Evolutionary conservation across 495 filamentous ascomycete genomes (phyloP).

Genomic region (Chaetomium fimeti): DNA sequence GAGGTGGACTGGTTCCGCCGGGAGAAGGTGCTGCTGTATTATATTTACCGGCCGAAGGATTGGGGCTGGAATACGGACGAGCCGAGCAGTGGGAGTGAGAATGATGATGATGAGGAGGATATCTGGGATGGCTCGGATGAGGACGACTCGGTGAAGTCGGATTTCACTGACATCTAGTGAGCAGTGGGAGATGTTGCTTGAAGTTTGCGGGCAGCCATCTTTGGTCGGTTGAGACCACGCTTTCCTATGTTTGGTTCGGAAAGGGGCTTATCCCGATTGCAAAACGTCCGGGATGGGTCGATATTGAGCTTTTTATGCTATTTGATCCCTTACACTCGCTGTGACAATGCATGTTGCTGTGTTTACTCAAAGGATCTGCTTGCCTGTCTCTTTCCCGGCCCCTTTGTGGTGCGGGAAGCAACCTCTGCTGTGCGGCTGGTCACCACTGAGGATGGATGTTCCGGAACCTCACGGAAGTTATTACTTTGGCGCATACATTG

Average conservation of each 20-base stretch:
- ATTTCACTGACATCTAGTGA: not conserved
- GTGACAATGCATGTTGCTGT: not conserved
- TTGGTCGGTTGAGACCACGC: not conserved
- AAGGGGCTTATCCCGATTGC: not conserved
- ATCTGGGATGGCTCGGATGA: not conserved
- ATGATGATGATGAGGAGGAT: not conserved
- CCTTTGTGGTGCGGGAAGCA: not conserved
- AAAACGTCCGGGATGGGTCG: not conserved
- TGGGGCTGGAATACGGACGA: not conserved
- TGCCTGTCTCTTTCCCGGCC: not conserved
- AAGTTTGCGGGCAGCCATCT: not conserved
- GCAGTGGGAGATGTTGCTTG: not conserved
- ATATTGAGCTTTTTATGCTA: not conserved
- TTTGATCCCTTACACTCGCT: not conserved
- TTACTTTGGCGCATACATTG: conserved; percentile 1
- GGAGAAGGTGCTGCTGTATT: conserved; percentile 2
- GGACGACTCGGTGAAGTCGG: not conserved
- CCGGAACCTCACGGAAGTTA: not conserved
- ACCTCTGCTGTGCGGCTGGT: not conserved
- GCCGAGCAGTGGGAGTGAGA: not conserved
- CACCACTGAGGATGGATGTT: not conserved
- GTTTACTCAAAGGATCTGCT: not conserved
- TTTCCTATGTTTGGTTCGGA: not conserved
- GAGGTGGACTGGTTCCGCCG: not conserved
- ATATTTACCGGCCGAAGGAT: not conserved